Evolutionary conservation across 352 stramenopile genomes (phyloP), one percentile per base, ranked within the genome.

Genomic region (Globisporangium lucens): DNA sequence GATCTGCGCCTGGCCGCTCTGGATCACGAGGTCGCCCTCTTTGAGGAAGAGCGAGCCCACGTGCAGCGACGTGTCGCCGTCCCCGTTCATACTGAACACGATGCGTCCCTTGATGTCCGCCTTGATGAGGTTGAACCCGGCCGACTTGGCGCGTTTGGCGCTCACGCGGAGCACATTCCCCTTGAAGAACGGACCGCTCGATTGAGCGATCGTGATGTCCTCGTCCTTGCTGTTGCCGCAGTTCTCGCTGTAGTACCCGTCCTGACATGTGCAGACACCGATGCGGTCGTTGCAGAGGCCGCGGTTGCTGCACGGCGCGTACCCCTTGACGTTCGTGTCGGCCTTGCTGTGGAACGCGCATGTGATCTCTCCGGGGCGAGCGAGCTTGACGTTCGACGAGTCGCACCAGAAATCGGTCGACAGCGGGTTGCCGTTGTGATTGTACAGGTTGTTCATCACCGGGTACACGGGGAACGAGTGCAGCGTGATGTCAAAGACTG

Each of bases 381-480:
- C 61, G 8, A 73, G 65, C 36, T 71, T 75, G 56, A 74, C 59
- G 52, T 71, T 75, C n/a, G 67, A 72, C 36, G 77, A 24, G 41
- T 90, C 80, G 56, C 85, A 93, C 70, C 72, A 80, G 38, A 93
- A 91, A 6, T 86, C 83, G 17, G 61, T 80, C 20, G 67, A 61
- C 3, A 64, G 66, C 5, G 83, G 83, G 49, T 92, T 87, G 27
- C 83, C 86, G 20, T 84, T 69, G 72, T 92, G 86, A 49, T 75
- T 66, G 63, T 85, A 89, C 41, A 92, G 69, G 58, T 94, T 92
- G 70, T 91, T 92, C 83, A 92, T 92, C 68, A 90, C 75, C 12
- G 83, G 86, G 67, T 90, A 87, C 6, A 76, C 68, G 0, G 85
- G 86, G 63, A 94, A 92, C 20, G 83, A 75, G 56, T 77, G 76